Evolutionary conservation across 495 filamentous ascomycete genomes (phyloP), one percentile per base, ranked within the genome.

Genomic region (Apiosordaria backusii): DNA sequence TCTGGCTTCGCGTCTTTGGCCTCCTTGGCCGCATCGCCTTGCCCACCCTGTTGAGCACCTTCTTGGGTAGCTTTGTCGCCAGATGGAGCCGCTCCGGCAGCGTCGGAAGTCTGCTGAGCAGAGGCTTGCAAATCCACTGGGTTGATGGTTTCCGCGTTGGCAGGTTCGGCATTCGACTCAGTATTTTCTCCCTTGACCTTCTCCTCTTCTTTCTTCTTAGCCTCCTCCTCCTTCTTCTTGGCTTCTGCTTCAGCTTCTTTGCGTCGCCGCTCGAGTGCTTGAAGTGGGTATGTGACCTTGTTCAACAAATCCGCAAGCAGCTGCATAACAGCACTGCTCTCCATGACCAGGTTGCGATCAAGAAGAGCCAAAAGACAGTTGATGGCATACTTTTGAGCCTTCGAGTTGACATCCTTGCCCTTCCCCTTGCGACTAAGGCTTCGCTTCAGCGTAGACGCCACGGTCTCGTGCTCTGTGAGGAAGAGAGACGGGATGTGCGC

Each of bases 271-370:
- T 96, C 86, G 7, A 97, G 80, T 40, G 88, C 84, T 65, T 89
- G 90, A 19, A 99, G 84, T 7, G 96, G 95, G 57, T 90, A 87
- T 0, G 95, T 98, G 63, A 97, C 92, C 70, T 88, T 89, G 71
- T 90, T 92, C 19, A 99, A 83, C 24, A 99, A 80, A 70, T 86
- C 86, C 0, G 96, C 94, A 4, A 99, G 83, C 58, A 91, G 88
- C 71, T 98, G 93, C 92, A 99, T 98, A 61, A 97, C 95, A 13
- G 86, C 83, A 19, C 93, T 91, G 78, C 90, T 99, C 78, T 99
- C 94, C 82, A 96, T 96, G 68, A 98, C 90, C 68, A 98, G 82
- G 63, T 90, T 89, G 21, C 95, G 90, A 74, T 98, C 95, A 50
- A 99, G 83, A 2, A 99, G 85, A 68, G 86, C 87, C 53, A 98